Conservation (phyloP, 2,329 filamentous ascomycete genomes). For the Elsinoe fawcettii region DNA sequence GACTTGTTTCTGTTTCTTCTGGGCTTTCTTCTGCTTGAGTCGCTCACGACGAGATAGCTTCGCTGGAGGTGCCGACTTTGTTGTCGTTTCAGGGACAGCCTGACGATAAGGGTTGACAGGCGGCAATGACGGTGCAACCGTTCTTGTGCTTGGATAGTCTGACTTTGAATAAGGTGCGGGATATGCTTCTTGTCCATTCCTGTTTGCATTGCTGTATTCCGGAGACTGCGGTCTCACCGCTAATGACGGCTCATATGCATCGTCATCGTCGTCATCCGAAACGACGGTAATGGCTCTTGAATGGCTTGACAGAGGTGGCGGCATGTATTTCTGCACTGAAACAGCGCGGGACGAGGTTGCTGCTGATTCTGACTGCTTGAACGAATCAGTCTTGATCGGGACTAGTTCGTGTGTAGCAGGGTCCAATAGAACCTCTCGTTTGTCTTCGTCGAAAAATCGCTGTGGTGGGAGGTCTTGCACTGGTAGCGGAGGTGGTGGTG, state of each 20-base stretch:
- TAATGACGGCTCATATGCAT: neutral
- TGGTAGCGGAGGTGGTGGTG: neutral
- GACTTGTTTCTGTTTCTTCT: neutral
- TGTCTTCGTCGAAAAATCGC: constrained; percentile 7
- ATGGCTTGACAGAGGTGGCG: neutral
- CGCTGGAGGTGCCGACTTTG: neutral
- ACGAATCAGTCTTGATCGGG: neutral
- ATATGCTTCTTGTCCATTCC: neutral
- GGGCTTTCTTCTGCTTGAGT: neutral
- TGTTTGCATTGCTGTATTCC: neutral
- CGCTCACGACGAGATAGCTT: neutral
- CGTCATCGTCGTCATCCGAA: neutral
- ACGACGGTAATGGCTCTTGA: neutral
- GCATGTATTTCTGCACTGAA: neutral
- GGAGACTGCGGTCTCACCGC: neutral
- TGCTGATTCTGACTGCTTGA: neutral
- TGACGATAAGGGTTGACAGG: neutral
- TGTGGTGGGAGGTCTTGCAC: constrained; percentile 14
- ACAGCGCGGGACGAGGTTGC: neutral
- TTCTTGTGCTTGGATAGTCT: neutral
- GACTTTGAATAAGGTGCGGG: neutral
- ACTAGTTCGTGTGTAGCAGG: constrained; percentile 6
- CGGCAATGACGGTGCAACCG: neutral
- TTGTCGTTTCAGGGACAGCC: neutral
- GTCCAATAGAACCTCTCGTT: neutral